Evolutionary conservation across 2,329 filamentous ascomycete genomes (phyloP).

Genomic region (Arthrobotrys conoides): DNA sequence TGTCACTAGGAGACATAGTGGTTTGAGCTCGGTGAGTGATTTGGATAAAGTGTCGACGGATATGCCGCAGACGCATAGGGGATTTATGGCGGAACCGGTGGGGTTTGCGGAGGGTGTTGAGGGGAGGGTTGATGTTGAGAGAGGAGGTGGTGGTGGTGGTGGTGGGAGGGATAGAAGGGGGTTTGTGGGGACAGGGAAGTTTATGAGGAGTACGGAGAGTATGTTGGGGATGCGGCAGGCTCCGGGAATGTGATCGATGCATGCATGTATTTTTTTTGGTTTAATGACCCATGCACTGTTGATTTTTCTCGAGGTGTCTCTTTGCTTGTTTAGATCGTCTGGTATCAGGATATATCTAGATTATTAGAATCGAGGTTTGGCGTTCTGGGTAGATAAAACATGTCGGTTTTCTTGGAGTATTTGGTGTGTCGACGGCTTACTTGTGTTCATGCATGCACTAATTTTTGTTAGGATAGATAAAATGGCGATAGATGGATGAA

Average conservation of each 20-base stretch:
- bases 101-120: slow-evolving; percentile 53
- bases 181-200: slow-evolving; percentile 36
- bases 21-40: slow-evolving; percentile 12
- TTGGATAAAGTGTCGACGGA: slow-evolving; percentile 40
- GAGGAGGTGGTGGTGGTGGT: not conserved
- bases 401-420: too few relatives aligned
- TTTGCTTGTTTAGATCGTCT: not conserved
- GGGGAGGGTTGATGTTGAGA: slow-evolving; percentile 34
- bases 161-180: slow-evolving; percentile 8
- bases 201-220: slow-evolving; percentile 59
- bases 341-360: not conserved
- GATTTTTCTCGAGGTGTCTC: not conserved
- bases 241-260: slow-evolving; percentile 1
- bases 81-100: slow-evolving; percentile 50
- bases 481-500: too few relatives aligned
- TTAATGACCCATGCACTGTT: too few relatives aligned
- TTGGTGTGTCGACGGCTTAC: not conserved
- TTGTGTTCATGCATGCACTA: too few relatives aligned
- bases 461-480: too few relatives aligned
- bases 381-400: too few relatives aligned
- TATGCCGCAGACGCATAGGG: slow-evolving; percentile 57
- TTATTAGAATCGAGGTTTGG: not conserved
- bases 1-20: slow-evolving; percentile 3
- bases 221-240: slow-evolving; percentile 51
- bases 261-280: not conserved